Conservation (phyloP, 176 grass and related monocot genomes). For the Tuctoria greenei region DNA sequence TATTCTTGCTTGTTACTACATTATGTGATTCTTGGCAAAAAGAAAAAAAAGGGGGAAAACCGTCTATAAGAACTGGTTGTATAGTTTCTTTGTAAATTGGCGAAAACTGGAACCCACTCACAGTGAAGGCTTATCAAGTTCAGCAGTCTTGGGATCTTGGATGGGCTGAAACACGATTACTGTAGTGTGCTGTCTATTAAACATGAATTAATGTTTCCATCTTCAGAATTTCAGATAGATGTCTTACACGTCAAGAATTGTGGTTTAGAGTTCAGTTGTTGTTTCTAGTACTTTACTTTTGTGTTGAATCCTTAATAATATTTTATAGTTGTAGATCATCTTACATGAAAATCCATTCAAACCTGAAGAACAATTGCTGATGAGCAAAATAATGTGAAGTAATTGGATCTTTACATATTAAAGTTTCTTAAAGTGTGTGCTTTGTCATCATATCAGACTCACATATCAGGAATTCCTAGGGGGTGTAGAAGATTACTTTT, state of each 20-base stretch:
- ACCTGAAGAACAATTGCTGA: neutral
- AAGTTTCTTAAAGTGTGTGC: neutral
- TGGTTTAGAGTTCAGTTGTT: slow-evolving; percentile 20
- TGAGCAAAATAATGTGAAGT: neutral
- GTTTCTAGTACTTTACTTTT: neutral
- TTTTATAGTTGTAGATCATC: neutral
- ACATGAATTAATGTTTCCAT: neutral
- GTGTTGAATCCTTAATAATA: neutral
- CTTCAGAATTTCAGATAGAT: neutral
- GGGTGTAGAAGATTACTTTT: neutral
- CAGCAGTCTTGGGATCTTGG: neutral
- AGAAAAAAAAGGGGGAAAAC: neutral
- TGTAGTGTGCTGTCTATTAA: neutral
- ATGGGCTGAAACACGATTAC: neutral
- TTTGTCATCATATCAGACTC: slow-evolving; percentile 15
- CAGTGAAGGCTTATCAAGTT: neutral
- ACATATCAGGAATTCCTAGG: slow-evolving; percentile 1
- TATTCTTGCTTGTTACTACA: neutral
- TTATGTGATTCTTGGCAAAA: neutral
- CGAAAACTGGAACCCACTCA: neutral
- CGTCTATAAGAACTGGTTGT: neutral
- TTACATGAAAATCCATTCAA: slow-evolving; percentile 4
- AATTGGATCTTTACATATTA: neutral
- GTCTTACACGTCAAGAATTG: neutral
- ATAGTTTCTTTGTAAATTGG: neutral